Evolutionary conservation across 768 basidiomycete genomes (phyloP), one percentile per base, ranked within the genome.

Genomic region (Zangia roseola): DNA sequence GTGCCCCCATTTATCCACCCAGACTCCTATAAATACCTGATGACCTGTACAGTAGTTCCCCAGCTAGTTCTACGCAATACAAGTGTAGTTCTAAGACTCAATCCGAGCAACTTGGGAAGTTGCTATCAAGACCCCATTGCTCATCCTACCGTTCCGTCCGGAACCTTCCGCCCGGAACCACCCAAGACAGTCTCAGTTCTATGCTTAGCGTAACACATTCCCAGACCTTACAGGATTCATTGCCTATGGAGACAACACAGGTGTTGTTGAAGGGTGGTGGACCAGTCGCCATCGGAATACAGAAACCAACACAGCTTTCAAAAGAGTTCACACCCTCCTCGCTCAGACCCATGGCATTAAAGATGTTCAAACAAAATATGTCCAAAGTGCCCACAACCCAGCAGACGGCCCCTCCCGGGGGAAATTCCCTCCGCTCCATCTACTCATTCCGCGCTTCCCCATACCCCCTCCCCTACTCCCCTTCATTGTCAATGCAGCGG

Each of bases 401-500:
- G 59, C 63, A 17, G 59, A 63, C 40, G n/a, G 1, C 0, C 58
- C 51, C 2, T 64, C 58, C 0, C 37, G 59, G 12, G 63, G 63
- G n/a, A n/a, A n/a, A n/a, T n/a, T n/a, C 21, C 38, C 38, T 13
- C 38, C 23, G 66, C 74, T 38, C 62, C 67, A 1, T 69, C 75
- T 0, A 61, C 26, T 70, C 1, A 69, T 50, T 25, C 68, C 72
- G 0, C 73, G 70, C 47, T 62, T 74, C 8, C 45, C 48, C 6
- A 70, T 66, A 0, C 50, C 57, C 13, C 35, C 49, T 12, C 34
- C 38, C 19, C 46, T 52, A 9, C 53, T 45, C 9, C 35, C 35
- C 2, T 47, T 63, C 46, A 33, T 33, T 16, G 20, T 43, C 30
- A 14, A 40, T 10, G 23, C 38, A 7, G 16, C 23, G 6, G 38